Base-by-base conservation (phyloP, 2,329 filamentous ascomycete genomes). In the Penicillium sp. region DNA sequence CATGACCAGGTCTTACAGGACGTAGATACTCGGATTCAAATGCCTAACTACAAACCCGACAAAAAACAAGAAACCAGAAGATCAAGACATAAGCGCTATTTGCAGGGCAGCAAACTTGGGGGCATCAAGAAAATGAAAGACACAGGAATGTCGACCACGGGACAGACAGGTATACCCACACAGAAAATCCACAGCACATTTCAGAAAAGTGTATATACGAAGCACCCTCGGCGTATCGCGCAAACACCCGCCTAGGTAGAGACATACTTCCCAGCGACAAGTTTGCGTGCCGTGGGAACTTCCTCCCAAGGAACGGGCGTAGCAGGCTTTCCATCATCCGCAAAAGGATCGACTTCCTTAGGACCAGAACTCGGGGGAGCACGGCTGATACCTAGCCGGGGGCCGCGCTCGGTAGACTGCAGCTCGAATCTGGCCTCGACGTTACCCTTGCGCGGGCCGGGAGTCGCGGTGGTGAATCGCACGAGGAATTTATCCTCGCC, bases 401-500 rank as follows among this genome's bases (percentile, higher is more conserved):
- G 89, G 0, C 84, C 85, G 0, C 78, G 77, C 35, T 84, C 77
- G 41, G 84, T 80, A 2, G 80, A 83, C 48, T 71, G 73, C 22
- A 89, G 79, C 73, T 96, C 92, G 87, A 93, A 97, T 57, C 88
- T 83, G 0, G 91, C 91, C 74, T 99, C 94, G 8, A 96, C 84
- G 55, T 86, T 87, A 0, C 92, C 92, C 5, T 90, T 86, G 63
- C 86, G 87, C 0, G 90, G 88, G 67, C 86, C 86, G 54, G 86
- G 82, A 25, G 86, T 86, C 37, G 93, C 89, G 0, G 90, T 91
- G 25, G 88, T 80, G 67, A 99, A 90, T 3, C 92, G 86, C 60
- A 92, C 95, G 6, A 96, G 88, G 59, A 97, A 86, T 77, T 92
- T 94, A 64, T 86, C 84, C 38, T 79, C 75, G 35, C 79, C 75